Evolutionary conservation across 2,329 filamentous ascomycete species (phyloP).

Genomic region (Huntiella bhutanensis): DNA sequence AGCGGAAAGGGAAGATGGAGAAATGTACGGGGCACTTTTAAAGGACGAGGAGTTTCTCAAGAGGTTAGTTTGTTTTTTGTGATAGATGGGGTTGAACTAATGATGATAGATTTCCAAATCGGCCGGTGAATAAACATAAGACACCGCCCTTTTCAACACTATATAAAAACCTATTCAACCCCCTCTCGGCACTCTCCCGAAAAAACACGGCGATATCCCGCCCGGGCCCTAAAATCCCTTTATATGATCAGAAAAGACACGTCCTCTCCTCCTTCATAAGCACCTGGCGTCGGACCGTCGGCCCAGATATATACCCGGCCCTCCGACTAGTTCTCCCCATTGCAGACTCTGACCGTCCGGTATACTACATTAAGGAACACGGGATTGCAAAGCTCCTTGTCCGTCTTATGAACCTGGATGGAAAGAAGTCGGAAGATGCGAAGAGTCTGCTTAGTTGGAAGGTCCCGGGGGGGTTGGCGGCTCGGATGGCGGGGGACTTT

Average conservation of each 20-base stretch:
- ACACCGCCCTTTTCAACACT: slow-evolving; percentile 72
- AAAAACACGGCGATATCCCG: slow-evolving; percentile 41
- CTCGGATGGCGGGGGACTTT: slow-evolving; percentile 70
- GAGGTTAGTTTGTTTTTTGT: too few species aligned
- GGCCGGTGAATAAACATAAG: slow-evolving; percentile 60
- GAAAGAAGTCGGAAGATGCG: slow-evolving; percentile 69
- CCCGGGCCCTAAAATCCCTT: slow-evolving; percentile 34
- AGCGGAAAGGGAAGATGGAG: too few species aligned
- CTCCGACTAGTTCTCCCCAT: slow-evolving; percentile 81
- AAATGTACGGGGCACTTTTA: too few species aligned
- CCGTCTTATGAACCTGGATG: slow-evolving; percentile 74
- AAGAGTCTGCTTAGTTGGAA: slow-evolving; percentile 83
- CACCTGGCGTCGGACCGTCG: slow-evolving; percentile 73
- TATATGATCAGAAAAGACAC: slow-evolving; percentile 58
- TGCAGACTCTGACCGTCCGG: slow-evolving; percentile 76
- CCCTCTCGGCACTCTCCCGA: slow-evolving; percentile 59
- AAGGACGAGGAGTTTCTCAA: too few species aligned
- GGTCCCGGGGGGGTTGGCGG: slow-evolving; percentile 51
- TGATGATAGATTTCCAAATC: slow-evolving; percentile 51
- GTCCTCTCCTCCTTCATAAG: slow-evolving; percentile 77
- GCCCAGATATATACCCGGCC: slow-evolving; percentile 81
- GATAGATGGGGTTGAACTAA: too few species aligned
- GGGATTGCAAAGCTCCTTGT: slow-evolving; percentile 80
- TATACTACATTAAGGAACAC: slow-evolving; percentile 90
- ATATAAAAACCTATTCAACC: slow-evolving; percentile 63